Evolutionary conservation across 768 basidiomycete genomes (phyloP), one percentile per base, ranked within the genome.

Genomic region (Suillus hirtellus): DNA sequence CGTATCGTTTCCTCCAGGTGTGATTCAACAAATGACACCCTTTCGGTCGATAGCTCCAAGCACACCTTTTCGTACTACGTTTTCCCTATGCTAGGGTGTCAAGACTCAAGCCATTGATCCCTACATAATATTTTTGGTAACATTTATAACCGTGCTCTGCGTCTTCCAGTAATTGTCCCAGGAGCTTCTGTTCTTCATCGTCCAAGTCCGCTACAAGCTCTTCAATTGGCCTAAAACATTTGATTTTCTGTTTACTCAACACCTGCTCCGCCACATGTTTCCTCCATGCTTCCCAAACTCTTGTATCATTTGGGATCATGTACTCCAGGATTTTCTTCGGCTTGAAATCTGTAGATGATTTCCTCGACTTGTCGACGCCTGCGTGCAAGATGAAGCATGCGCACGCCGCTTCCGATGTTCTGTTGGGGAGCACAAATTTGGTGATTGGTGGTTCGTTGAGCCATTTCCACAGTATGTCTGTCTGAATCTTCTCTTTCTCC

Each of bases 401-500:
- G 34, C 66, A 73, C 24, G 63, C 66, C 4, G 68, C 55, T 64
- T 67, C 60, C 10, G 37, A 46, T 2, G 68, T 69, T 61, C 71
- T 65, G 3, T 70, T 72, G 7, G 60, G 56, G 12, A 72, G 40
- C 3, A 12, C 35, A 43, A 65, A 66, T 38, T 68, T 70, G 12
- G 17, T 59, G 21, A 65, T 61, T 0, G 0, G 31, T 10, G 72
- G 70, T 44, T 62, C 10, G 6, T 63, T 55, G 0, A 72, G 66
- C n/a, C 60, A 65, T 8, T 35, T 11, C n/a, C 69, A 66, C 42
- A 73, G 59, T 11, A 73, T 42, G 14, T 69, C 19, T 59, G 60
- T 63, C 67, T 77, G 69, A 8, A 68, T 49, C 17, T 37, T 55
- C 38, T 68, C 65, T 8, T 65, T 67, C 27, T 79, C 76, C 73